Evolutionary conservation across 768 basidiomycete species (phyloP).

Genomic region (Naganishia vaughanmartiniae): DNA sequence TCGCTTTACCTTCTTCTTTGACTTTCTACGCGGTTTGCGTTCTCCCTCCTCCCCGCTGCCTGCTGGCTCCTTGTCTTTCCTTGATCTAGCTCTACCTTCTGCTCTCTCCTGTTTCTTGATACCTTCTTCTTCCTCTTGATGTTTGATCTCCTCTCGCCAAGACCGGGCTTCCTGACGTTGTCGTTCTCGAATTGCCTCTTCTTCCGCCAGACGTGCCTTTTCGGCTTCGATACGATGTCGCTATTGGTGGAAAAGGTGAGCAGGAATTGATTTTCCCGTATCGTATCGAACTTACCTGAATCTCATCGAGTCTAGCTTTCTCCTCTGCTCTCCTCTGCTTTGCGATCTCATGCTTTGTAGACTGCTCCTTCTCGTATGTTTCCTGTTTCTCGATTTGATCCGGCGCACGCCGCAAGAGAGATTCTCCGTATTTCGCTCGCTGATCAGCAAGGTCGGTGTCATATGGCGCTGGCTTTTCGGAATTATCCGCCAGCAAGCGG

Average conservation of each 20-base stretch:
- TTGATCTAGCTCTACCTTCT: slow-evolving; percentile 26
- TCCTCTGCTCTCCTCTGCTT: slow-evolving; percentile 66
- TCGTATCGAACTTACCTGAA: slow-evolving; percentile 18
- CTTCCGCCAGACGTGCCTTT: slow-evolving; percentile 57
- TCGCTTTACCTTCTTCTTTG: slow-evolving; percentile 34
- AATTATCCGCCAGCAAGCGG: slow-evolving; percentile 73
- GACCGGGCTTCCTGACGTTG: slow-evolving; percentile 49
- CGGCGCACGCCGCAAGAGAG: slow-evolving; percentile 74
- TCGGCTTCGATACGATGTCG: slow-evolving; percentile 48
- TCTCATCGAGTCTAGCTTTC: slow-evolving; percentile 62
- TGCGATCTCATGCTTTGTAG: slow-evolving; percentile 27
- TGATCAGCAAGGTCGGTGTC: slow-evolving; percentile 82
- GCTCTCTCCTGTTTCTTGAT: slow-evolving; percentile 22
- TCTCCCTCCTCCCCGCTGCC: slow-evolving; percentile 36
- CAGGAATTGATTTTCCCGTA: not conserved
- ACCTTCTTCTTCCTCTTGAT: slow-evolving; percentile 29
- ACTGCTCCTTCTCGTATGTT: slow-evolving; percentile 53
- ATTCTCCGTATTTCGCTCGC: slow-evolving; percentile 82
- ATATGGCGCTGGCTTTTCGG: slow-evolving; percentile 70
- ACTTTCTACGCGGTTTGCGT: slow-evolving; percentile 33
- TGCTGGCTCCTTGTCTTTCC: slow-evolving; percentile 24
- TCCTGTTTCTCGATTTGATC: slow-evolving; percentile 80
- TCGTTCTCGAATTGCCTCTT: slow-evolving; percentile 55
- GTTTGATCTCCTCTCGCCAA: slow-evolving; percentile 66
- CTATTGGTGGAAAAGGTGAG: slow-evolving; percentile 31